Percentiles rank a stretch among this genome's conserved stretches.
These are phyloP conservation scores for Theileria equi DNA, from an alignment of 169 alveolate genomes.

Conservation along the genomic window DNA sequence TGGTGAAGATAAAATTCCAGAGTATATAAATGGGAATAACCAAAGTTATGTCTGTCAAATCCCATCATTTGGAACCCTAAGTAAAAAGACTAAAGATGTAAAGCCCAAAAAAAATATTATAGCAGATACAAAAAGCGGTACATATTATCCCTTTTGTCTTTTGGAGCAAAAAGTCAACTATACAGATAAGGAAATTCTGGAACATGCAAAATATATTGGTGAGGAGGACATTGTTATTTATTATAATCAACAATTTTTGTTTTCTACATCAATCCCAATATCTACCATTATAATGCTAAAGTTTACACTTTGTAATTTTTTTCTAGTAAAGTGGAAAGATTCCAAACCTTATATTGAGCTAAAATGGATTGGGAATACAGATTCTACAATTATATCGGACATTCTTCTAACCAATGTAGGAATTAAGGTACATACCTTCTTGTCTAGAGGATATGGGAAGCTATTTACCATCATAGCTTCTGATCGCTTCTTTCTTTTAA, in stretches of 20 bases:
- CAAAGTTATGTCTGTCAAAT: too few relatives aligned
- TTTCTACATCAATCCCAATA: conserved; percentile 1
- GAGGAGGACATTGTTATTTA: not conserved
- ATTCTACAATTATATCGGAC: not conserved
- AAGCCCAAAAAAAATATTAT: too few relatives aligned
- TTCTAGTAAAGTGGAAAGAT: not conserved
- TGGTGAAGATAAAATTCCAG: too few relatives aligned
- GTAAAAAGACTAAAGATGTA: too few relatives aligned
- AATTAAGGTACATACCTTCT: not conserved
- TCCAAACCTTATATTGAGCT: too few relatives aligned
- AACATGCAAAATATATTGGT: not conserved
- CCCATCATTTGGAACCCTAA: too few relatives aligned
- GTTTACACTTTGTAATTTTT: not conserved
- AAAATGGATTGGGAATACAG: not conserved
- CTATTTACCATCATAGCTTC: not conserved
- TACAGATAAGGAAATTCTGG: not conserved
- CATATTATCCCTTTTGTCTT: not conserved
- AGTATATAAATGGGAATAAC: too few relatives aligned
- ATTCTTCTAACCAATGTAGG: not conserved
- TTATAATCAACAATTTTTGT: conserved; percentile 4
- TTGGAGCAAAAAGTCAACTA: not conserved
- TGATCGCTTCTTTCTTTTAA: conserved; percentile 9
- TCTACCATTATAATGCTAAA: conserved; percentile 1
- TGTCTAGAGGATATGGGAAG: not conserved
- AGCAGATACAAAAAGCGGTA: too few relatives aligned